These are phyloP conservation scores for Brettanomyces bruxellensis DNA, from an alignment of 805 yeast genomes.

Conservation along the genomic window DNA sequence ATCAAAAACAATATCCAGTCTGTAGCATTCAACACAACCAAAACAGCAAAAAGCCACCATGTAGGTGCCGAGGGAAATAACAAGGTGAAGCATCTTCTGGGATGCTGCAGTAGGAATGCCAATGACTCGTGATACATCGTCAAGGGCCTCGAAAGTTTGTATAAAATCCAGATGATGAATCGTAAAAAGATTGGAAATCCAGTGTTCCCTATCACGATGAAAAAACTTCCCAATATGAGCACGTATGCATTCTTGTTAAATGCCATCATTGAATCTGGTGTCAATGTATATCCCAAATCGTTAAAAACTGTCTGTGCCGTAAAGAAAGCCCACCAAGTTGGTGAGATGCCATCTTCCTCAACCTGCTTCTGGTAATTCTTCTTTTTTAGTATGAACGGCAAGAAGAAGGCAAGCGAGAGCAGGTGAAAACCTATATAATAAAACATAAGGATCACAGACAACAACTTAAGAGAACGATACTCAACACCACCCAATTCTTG, in stretches of 20 bases:
- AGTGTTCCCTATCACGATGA: slow-evolving; percentile 87
- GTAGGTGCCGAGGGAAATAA: slow-evolving; percentile 90
- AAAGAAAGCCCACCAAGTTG: slow-evolving; percentile 93
- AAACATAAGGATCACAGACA: slow-evolving; percentile 51
- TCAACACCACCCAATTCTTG: slow-evolving; percentile 97
- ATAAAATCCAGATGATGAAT: slow-evolving; percentile 72
- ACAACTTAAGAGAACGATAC: slow-evolving; percentile 75
- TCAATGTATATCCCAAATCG: slow-evolving; percentile 77
- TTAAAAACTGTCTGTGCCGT: slow-evolving; percentile 72
- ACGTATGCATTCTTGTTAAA: slow-evolving; percentile 60
- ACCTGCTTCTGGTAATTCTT: slow-evolving; percentile 35
- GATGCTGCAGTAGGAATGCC: slow-evolving; percentile 86
- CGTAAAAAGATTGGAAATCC: slow-evolving; percentile 85
- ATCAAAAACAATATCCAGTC: slow-evolving; percentile 78
- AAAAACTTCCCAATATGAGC: slow-evolving; percentile 52
- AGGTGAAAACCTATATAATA: slow-evolving; percentile 77
- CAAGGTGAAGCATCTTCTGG: slow-evolving; percentile 91
- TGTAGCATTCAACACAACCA: slow-evolving; percentile 60
- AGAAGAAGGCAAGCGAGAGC: slow-evolving; percentile 39
- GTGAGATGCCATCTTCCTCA: slow-evolving; percentile 49
- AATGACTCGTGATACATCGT: slow-evolving; percentile 65
- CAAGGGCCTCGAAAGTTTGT: slow-evolving; percentile 55
- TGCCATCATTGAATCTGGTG: slow-evolving; percentile 69
- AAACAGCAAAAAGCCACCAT: slow-evolving; percentile 82
- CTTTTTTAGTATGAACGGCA: slow-evolving; percentile 51